Evolutionary conservation across 805 yeast species (phyloP).

Genomic region (Kodamaea restingae): DNA sequence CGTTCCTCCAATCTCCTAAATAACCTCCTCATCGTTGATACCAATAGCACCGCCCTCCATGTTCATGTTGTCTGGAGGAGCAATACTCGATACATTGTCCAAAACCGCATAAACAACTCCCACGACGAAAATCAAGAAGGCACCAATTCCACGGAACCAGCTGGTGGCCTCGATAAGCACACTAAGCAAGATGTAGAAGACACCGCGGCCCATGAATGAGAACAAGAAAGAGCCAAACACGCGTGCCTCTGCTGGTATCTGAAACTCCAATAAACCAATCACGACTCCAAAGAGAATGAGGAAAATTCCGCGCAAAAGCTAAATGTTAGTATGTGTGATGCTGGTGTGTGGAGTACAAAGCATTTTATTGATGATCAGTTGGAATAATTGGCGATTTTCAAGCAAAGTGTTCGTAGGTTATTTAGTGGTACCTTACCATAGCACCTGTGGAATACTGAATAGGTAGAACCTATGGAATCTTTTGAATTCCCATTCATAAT

Average conservation of each 20-base stretch:
- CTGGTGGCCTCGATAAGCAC: conserved; percentile 46
- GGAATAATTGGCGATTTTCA: no score
- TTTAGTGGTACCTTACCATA: no score
- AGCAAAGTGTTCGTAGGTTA: no score
- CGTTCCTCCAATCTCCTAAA: conserved; percentile 13
- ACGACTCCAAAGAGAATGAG: conserved; percentile 51
- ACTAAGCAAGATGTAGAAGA: conserved; percentile 40
- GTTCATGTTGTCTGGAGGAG: conserved; percentile 80
- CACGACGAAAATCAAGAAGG: conserved; percentile 51
- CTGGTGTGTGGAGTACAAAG: no score
- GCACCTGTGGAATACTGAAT: no score
- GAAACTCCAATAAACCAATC: conserved; percentile 49
- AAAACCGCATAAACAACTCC: conserved; percentile 60
- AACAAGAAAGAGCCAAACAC: conserved; percentile 64
- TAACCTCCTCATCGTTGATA: conserved; percentile 37
- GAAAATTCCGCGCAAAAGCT: conserved; percentile 58
- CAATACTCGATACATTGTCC: conserved; percentile 70
- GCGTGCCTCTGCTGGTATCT: conserved; percentile 56
- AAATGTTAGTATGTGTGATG: conserved; percentile 21
- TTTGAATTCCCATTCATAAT: no score
- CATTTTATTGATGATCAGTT: no score
- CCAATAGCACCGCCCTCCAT: conserved; percentile 38
- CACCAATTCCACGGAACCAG: conserved; percentile 49
- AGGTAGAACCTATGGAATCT: no score
- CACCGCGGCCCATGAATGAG: conserved; percentile 72